Conservation (phyloP, 495 filamentous ascomycete genomes). For the Jackrogersella minutella region DNA sequence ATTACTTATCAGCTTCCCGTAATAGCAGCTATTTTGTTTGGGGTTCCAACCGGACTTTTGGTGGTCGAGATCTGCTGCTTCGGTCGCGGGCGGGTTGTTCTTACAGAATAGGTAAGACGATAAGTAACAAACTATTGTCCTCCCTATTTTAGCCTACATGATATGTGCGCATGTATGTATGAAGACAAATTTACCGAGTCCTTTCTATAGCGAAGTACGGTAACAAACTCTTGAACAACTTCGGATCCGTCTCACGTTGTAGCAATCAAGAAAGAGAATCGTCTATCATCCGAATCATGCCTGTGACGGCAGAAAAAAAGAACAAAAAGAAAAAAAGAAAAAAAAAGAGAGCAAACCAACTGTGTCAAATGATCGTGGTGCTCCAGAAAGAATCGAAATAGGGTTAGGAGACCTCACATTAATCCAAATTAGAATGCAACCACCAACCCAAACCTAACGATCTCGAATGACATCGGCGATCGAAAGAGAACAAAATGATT, state of each 20-base stretch:
- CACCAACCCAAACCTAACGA: background rate
- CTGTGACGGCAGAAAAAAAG: conserved; percentile 5
- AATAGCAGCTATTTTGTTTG: conserved; percentile 22
- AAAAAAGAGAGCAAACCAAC: background rate
- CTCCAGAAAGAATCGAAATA: conserved; percentile 18
- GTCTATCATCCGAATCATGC: conserved; percentile 1
- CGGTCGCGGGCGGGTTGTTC: background rate
- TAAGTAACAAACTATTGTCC: conserved; percentile 10
- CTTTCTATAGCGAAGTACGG: conserved; percentile 7
- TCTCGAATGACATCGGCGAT: conserved; percentile 14
- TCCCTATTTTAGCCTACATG: conserved; percentile 19
- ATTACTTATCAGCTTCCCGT: conserved; percentile 6
- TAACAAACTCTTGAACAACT: conserved; percentile 3
- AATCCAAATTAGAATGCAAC: conserved; percentile 1
- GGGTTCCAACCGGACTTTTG: conserved; percentile 1
- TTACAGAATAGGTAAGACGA: conserved; percentile 22
- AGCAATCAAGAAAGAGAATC: background rate
- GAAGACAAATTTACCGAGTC: conserved; percentile 14
- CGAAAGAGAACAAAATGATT: background rate
- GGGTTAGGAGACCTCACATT: background rate
- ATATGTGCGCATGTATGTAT: background rate
- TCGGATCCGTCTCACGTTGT: background rate
- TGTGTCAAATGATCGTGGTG: conserved; percentile 26
- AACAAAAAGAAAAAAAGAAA: conserved; percentile 18
- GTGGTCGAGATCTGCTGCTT: conserved; percentile 11